These are phyloP conservation scores for Helicostylum pulchrum DNA, from an alignment of 192 early-diverging fungal species.

Conservation along the genomic window DNA sequence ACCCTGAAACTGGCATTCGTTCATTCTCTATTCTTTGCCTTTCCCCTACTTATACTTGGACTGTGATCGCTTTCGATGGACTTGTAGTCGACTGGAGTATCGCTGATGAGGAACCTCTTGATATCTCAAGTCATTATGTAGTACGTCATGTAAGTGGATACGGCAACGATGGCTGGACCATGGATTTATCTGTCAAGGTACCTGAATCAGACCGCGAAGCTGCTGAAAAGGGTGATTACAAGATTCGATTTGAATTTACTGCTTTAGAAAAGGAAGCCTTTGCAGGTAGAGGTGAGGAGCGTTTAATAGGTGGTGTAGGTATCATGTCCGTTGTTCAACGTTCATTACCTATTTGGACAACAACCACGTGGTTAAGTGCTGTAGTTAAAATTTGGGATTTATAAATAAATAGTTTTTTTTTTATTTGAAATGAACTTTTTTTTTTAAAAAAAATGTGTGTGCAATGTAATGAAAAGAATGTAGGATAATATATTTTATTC, in stretches of 20 bases:
- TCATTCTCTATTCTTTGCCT: constrained; percentile 44
- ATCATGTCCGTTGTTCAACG: constrained; percentile 22
- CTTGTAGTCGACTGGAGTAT: constrained; percentile 59
- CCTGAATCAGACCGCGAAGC: constrained; percentile 32
- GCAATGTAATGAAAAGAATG: too few relatives aligned
- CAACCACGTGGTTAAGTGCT: constrained; percentile 35
- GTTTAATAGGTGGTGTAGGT: constrained; percentile 44
- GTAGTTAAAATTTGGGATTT: constrained; percentile 39
- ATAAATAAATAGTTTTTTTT: constrained; percentile 10
- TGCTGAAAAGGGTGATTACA: constrained; percentile 25
- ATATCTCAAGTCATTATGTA: constrained; percentile 40
- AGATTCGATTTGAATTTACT: constrained; percentile 46
- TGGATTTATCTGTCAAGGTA: constrained; percentile 43
- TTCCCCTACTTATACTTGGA: constrained; percentile 56
- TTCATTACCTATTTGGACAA: constrained; percentile 35
- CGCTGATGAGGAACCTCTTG: constrained; percentile 32
- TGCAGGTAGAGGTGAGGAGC: constrained; percentile 39
- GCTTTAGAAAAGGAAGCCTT: constrained; percentile 51
- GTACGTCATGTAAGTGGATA: constrained; percentile 51
- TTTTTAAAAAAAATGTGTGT: too few relatives aligned
- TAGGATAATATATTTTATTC: not conserved
- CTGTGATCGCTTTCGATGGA: constrained; percentile 60
- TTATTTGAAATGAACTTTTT: not conserved
- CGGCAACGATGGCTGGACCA: constrained; percentile 44
- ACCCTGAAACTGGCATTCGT: constrained; percentile 42